A percentile compares a stretch with the other conserved stretches of the same genome.
These are phyloP conservation scores for Austroboletus eburneus DNA, from an alignment of 768 basidiomycete species.

Conservation along the genomic window DNA sequence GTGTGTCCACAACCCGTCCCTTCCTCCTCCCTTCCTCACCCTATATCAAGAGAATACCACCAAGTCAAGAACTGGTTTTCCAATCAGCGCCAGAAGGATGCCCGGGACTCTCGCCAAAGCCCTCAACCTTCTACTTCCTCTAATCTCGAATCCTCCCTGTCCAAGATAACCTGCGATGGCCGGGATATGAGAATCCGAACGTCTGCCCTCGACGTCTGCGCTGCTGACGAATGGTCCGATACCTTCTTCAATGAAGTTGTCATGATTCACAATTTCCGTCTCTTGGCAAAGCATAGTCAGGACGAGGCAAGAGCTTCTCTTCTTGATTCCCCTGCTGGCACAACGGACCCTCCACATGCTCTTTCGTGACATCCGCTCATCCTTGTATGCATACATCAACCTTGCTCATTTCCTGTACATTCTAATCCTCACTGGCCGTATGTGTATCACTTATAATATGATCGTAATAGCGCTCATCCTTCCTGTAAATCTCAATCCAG, in stretches of 20 bases:
- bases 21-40: slow-evolving; percentile 2
- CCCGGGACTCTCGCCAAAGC: slow-evolving; percentile 34
- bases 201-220: slow-evolving; percentile 42
- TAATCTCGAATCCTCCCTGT: slow-evolving; percentile 33
- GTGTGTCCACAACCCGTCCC: slow-evolving; percentile 27
- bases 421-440: slow-evolving; percentile 29
- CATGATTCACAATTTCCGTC: slow-evolving; percentile 51
- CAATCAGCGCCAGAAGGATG: slow-evolving; percentile 53
- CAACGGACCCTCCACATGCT: slow-evolving; percentile 22
- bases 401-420: slow-evolving; percentile 31
- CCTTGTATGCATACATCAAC: slow-evolving; percentile 28
- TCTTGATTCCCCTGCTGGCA: slow-evolving; percentile 21
- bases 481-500: slow-evolving; percentile 25
- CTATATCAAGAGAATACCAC: slow-evolving; percentile 43
- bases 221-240: slow-evolving; percentile 53
- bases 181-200: slow-evolving; percentile 46
- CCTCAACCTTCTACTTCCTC: slow-evolving; percentile 31
- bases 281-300: slow-evolving; percentile 35
- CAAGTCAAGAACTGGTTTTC: slow-evolving; percentile 69
- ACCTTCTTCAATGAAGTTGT: slow-evolving; percentile 57
- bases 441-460: slow-evolving; percentile 33
- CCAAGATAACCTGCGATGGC: slow-evolving; percentile 34
- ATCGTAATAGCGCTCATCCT: slow-evolving; percentile 27
- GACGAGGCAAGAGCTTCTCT: slow-evolving; percentile 30
- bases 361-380: slow-evolving; percentile 25